phyloP scores from a whole-genome alignment of 495 filamentous ascomycete species.

The Aspergillus nanangensis region DNA sequence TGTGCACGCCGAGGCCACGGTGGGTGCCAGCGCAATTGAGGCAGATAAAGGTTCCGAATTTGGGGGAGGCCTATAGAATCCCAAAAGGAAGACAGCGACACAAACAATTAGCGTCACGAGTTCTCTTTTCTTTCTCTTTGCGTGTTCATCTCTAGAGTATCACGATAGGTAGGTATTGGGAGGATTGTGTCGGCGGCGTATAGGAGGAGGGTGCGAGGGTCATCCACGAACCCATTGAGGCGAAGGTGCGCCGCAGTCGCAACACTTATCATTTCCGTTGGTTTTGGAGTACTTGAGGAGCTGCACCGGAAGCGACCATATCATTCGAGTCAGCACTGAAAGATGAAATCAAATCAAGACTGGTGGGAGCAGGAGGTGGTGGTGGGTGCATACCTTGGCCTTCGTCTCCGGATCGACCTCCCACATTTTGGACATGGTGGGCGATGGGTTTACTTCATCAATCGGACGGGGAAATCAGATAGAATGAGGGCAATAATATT shows the following conservation, averaged over 20 bases:
- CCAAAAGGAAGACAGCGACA: too few relatives aligned
- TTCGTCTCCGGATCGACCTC: constrained; percentile 96
- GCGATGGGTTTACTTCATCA: too few relatives aligned
- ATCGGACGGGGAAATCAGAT: too few relatives aligned
- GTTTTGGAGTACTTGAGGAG: constrained; percentile 84
- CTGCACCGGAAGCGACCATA: constrained; percentile 36
- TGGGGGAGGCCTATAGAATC: constrained; percentile 54
- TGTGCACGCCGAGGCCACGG: constrained; percentile 92
- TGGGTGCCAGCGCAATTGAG: constrained; percentile 93
- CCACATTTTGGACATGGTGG: constrained; percentile 70
- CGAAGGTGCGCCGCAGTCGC: constrained; percentile 89
- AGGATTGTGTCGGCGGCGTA: neutral
- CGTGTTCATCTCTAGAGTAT: neutral
- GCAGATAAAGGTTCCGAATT: constrained; percentile 91
- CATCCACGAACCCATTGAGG: constrained; percentile 87
- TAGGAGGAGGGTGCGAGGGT: neutral
- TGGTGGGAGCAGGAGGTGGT: constrained; percentile 4
- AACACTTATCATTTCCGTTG: constrained; percentile 80
- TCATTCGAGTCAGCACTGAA: constrained; percentile 14
- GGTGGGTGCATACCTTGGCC: constrained; percentile 62
- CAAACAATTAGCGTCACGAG: too few relatives aligned
- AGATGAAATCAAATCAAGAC: too few relatives aligned
- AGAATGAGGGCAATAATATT: too few relatives aligned
- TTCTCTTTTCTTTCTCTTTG: neutral
- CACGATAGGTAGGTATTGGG: neutral